These are phyloP conservation scores for Suillus occidentalis DNA, from an alignment of 768 basidiomycete genomes.

Conservation along the genomic window DNA sequence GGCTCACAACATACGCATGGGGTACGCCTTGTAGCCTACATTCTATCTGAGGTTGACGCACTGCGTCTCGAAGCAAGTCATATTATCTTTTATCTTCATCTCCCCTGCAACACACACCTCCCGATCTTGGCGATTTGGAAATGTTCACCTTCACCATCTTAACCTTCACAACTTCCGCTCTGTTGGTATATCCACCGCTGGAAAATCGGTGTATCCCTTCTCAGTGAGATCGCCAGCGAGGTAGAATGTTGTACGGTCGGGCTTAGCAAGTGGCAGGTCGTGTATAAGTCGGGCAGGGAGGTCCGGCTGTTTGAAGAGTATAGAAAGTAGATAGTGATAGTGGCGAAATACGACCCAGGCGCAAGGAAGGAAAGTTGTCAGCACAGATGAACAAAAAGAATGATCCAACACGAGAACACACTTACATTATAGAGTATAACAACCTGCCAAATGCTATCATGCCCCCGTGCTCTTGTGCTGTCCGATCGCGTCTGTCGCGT, in stretches of 20 bases:
- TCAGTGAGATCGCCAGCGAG: constrained; percentile 21
- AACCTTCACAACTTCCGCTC: not conserved
- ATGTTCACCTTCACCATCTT: not conserved
- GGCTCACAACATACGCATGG: not conserved
- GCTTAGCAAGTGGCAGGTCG: constrained; percentile 24
- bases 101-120: not conserved
- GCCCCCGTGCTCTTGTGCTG: constrained; percentile 6
- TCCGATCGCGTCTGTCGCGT: constrained; percentile 4
- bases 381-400: not conserved
- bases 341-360: not conserved
- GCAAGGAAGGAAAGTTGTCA: not conserved
- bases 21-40: not conserved
- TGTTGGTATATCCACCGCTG: constrained; percentile 16
- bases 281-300: constrained; percentile 32
- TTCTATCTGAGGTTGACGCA: not conserved
- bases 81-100: not conserved
- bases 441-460: constrained; percentile 10
- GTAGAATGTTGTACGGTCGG: constrained; percentile 32
- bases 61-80: not conserved
- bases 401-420: not conserved
- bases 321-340: not conserved
- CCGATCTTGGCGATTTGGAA: not conserved
- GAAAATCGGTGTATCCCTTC: constrained; percentile 34
- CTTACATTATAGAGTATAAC: constrained; percentile 11
- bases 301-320: constrained; percentile 30